phyloP scores from a whole-genome alignment of 352 stramenopile genomes.

The Lagenidium sp. region DNA sequence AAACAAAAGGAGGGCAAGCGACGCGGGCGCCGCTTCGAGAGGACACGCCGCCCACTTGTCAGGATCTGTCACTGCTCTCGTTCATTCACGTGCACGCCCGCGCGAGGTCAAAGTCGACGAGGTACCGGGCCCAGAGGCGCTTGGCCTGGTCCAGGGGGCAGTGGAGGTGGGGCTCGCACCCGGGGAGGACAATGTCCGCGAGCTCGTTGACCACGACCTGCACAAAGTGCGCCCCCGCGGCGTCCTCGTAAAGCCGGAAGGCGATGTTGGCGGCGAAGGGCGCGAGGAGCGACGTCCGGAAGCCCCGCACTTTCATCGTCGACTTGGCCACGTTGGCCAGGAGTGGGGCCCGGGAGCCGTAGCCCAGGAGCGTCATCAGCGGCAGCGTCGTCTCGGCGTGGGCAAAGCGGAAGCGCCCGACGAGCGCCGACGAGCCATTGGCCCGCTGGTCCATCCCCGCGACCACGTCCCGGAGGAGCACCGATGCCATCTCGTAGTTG shows the following conservation, averaged over 20 bases:
- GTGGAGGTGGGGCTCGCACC: conserved; percentile 30
- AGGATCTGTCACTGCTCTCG: too few relatives aligned
- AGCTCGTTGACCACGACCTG: conserved; percentile 30
- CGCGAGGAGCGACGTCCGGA: conserved; percentile 43
- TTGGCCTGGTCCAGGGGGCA: conserved; percentile 38
- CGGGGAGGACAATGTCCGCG: conserved; percentile 19
- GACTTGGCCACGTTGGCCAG: too few relatives aligned
- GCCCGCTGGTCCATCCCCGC: conserved; percentile 36
- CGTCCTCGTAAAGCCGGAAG: conserved; percentile 37
- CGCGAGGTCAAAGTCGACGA: conserved; percentile 35
- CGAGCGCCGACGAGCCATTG: conserved; percentile 17
- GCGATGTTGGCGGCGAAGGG: conserved; percentile 70
- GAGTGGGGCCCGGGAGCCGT: too few relatives aligned
- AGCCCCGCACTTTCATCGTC: conserved; percentile 25
- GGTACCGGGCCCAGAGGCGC: conserved; percentile 22
- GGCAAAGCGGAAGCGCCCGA: conserved; percentile 51
- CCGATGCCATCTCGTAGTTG: conserved; percentile 65
- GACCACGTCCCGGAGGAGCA: conserved; percentile 52
- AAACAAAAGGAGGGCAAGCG: too few relatives aligned
- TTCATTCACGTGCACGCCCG: too few relatives aligned
- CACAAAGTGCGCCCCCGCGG: conserved; percentile 12
- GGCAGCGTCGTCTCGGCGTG: conserved; percentile 70
- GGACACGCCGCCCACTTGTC: too few relatives aligned
- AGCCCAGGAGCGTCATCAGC: conserved; percentile 57
- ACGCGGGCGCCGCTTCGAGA: too few relatives aligned